These are phyloP conservation scores for Barnettozyma pratensis DNA, from an alignment of 805 yeast species.

Conservation along the genomic window DNA sequence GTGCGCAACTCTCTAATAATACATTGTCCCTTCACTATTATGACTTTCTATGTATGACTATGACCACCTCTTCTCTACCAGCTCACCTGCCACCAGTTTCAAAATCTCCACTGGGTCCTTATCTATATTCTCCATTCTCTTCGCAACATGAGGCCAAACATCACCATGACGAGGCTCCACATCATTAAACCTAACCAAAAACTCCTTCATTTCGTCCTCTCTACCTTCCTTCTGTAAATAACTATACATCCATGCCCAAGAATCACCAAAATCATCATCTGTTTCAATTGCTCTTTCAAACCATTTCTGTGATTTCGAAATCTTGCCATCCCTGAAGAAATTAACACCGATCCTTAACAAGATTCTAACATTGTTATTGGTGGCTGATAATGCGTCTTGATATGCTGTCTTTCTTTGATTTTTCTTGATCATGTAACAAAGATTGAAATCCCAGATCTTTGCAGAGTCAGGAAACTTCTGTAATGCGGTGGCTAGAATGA, in stretches of 20 bases:
- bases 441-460: slow-evolving; percentile 58
- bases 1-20: not conserved
- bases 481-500: slow-evolving; percentile 53
- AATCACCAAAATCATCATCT: slow-evolving; percentile 63
- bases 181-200: slow-evolving; percentile 32
- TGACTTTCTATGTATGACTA: not conserved
- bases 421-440: slow-evolving; percentile 39
- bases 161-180: slow-evolving; percentile 60
- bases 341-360: slow-evolving; percentile 60
- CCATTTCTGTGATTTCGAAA: slow-evolving; percentile 65
- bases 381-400: slow-evolving; percentile 64
- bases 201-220: slow-evolving; percentile 29
- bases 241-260: slow-evolving; percentile 63
- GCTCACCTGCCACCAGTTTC: slow-evolving; percentile 14
- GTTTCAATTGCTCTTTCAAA: slow-evolving; percentile 60
- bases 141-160: slow-evolving; percentile 49
- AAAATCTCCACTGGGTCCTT: slow-evolving; percentile 37
- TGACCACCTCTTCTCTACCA: not conserved
- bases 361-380: slow-evolving; percentile 55
- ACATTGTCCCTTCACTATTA: not conserved
- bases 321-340: slow-evolving; percentile 62
- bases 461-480: slow-evolving; percentile 55
- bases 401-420: slow-evolving; percentile 53
- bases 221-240: slow-evolving; percentile 33
- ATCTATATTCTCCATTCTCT: slow-evolving; percentile 43